These are phyloP conservation scores for Lentinus tigrinus DNA, from an alignment of 768 basidiomycete species.

Conservation along the genomic window DNA sequence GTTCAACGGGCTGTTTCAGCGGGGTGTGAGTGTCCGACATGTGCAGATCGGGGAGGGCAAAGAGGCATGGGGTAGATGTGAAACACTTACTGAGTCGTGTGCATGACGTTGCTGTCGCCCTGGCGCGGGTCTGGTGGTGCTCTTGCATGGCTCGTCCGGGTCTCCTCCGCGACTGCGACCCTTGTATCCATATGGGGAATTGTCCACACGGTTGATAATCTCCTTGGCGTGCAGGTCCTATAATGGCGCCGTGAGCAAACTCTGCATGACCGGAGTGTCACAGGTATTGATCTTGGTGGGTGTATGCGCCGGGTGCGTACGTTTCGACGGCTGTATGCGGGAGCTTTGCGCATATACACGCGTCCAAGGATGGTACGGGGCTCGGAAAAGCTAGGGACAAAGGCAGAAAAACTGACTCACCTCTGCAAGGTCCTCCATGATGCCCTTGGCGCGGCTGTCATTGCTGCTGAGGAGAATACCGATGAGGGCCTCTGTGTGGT, in stretches of 20 bases:
- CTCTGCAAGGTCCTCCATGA: conserved; percentile 39
- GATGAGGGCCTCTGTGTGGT: conserved; percentile 87
- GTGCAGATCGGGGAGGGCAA: too few relatives aligned
- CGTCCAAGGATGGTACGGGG: too few relatives aligned
- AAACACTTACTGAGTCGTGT: conserved; percentile 64
- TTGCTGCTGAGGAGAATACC: conserved; percentile 68
- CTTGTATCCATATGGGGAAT: conserved; percentile 73
- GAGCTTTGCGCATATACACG: not conserved
- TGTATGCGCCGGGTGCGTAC: not conserved
- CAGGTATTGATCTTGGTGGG: not conserved
- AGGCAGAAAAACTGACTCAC: conserved; percentile 28
- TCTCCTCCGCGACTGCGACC: conserved; percentile 53
- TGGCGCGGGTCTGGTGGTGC: conserved; percentile 22
- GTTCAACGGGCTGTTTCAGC: conserved; percentile 60
- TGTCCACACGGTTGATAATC: conserved; percentile 80
- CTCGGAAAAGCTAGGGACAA: too few relatives aligned
- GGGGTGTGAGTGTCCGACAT: too few relatives aligned
- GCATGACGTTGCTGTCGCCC: conserved; percentile 22
- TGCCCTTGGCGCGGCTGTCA: conserved; percentile 34
- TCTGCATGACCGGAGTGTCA: too few relatives aligned
- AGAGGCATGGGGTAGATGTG: too few relatives aligned
- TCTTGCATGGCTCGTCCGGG: conserved; percentile 24
- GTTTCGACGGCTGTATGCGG: not conserved
- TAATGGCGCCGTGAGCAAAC: not conserved
- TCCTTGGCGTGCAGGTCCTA: conserved; percentile 79